A percentile compares a stretch with the other conserved stretches of the same genome.
Evolutionary conservation across 176 grass and related monocot species (phyloP).

Genomic region (Dactylis glomerata): DNA sequence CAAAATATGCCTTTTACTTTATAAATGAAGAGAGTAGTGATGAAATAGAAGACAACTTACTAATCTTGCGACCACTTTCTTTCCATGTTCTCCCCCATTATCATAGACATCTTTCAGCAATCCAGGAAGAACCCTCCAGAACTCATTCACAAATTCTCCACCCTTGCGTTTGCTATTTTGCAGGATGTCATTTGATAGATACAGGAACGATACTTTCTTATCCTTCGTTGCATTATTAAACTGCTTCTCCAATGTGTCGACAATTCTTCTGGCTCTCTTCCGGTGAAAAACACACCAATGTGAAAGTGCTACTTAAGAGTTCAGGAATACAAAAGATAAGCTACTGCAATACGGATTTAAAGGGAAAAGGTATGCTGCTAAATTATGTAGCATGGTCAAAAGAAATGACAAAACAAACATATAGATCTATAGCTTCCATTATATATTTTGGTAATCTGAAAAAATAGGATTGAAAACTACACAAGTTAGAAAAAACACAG

Average conservation of each 20-base stretch:
- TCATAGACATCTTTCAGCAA: constrained; percentile 75
- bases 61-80: constrained; percentile 88
- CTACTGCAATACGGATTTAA: constrained; percentile 7
- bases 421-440: not conserved
- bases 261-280: constrained; percentile 85
- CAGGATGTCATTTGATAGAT: constrained; percentile 96
- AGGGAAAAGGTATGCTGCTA: not conserved
- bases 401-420: constrained; percentile 14
- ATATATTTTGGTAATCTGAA: not conserved
- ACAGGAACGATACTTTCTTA: constrained; percentile 77
- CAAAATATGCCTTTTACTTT: not conserved
- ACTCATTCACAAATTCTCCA: constrained; percentile 90
- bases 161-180: constrained; percentile 98
- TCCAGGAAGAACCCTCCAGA: constrained; percentile 94
- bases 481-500: not conserved
- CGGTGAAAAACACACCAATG: constrained; percentile 94
- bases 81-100: constrained; percentile 65
- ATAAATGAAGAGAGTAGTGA: not conserved
- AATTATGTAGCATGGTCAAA: not conserved
- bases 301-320: constrained; percentile 75
- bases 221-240: constrained; percentile 66
- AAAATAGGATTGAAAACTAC: not conserved
- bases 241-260: constrained; percentile 92
- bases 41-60: constrained; percentile 52
- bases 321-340: constrained; percentile 49